Conservation (phyloP, 2,329 filamentous ascomycete genomes). For the Emergomyces pasteurianus region DNA sequence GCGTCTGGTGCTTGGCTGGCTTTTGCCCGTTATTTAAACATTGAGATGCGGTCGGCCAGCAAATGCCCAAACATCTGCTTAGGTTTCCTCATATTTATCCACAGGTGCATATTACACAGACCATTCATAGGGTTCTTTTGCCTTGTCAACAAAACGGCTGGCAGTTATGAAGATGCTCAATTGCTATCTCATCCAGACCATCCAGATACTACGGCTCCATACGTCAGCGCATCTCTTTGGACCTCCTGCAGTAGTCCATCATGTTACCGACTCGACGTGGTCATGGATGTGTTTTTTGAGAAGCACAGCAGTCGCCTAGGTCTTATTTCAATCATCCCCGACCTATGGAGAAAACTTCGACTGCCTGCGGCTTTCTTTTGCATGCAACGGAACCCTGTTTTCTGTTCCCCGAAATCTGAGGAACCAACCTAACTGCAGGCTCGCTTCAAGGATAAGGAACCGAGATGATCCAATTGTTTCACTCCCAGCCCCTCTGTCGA, state of each 20-base stretch:
- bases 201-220: not conserved
- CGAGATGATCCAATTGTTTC: not conserved
- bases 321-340: not conserved
- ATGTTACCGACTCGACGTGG: not conserved
- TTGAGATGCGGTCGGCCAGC: not conserved
- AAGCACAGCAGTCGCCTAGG: not conserved
- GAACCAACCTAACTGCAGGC: not conserved
- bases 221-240: not conserved
- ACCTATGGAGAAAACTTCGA: not conserved
- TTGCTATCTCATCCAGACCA: not conserved
- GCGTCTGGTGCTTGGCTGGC: not conserved
- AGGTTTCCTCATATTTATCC: not conserved
- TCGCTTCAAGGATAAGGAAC: not conserved
- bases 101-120: not conserved
- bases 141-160: not conserved
- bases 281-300: not conserved
- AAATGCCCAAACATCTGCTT: not conserved
- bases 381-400: not conserved
- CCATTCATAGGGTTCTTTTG: not conserved
- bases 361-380: not conserved
- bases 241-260: not conserved
- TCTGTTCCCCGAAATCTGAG: not conserved
- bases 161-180: not conserved
- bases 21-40: not conserved
- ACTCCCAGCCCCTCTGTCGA: not conserved